Base-by-base conservation (phyloP, 257 asterid genomes). In the Lavandula angustifolia region DNA sequence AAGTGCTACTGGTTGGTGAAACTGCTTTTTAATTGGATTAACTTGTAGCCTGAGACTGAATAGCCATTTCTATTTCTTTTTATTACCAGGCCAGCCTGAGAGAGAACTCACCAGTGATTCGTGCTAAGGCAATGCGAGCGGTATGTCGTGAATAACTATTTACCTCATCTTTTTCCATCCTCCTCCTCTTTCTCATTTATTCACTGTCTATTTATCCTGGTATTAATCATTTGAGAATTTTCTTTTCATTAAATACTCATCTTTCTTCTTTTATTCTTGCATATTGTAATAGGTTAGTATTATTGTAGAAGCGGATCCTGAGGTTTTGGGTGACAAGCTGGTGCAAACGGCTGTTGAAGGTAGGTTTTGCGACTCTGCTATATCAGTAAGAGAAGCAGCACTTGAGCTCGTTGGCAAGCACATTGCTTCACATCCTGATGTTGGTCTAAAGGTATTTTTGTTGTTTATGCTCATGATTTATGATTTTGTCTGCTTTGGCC, bases 241-340 rank as follows among this genome's bases (percentile, higher is more conserved):
- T 66, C 68, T 62, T 48, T 51, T 65, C 32, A 42, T 32, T 31
- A 56, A 53, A 52, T 31, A 11, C 71, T 68, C 48, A 69, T 33
- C 62, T 38, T 81, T 68, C 47, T 56, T 52, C 17, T 37, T 70
- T 67, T 54, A 52, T 60, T 75, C 49, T 64, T 73, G 31, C 52
- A 4, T 59, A 73, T 69, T 52, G 54, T 72, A 60, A 73, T 84
- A 94, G 99, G 99, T 94, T 73, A 94, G 97, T 79, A 79, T 87
- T 69, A 94, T 94, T 33, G 97, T 94, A 54, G 97, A 94, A 82
- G 96, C 97, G 64, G 99, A 94, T 79, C 99, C 99, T 37, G 99
- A 81, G 87, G 97, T 94, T 65, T 68, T 94, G 84, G 88, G 97
- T 54, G 92, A 94, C 81, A 79, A 80, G 79, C 88, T 67, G 74